Evolutionary conservation across 257 asterid genomes (phyloP), one percentile per base, ranked within the genome.

Genomic region (Solanum rostratum): DNA sequence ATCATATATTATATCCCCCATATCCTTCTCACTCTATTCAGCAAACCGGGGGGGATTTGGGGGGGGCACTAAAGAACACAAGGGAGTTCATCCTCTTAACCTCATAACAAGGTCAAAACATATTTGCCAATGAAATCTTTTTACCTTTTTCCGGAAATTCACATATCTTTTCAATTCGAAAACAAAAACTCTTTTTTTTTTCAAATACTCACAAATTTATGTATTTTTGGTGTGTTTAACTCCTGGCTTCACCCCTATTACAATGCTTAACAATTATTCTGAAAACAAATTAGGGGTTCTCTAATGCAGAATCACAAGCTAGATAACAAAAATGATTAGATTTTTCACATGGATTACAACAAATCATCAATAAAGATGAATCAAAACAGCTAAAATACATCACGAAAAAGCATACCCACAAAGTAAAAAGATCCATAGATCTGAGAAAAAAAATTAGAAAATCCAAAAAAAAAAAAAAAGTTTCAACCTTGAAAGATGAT

Each of bases 401-500:
- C 27, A 68, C 39, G 52, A 70, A 39, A 39, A 70, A 19, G 29
- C 79, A 69, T 10, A 69, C 18, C 78, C 78, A 69, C 46, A 69
- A 69, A 37, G 50, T 12, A 37, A 69, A 68, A 71, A 73, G 29
- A 33, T 18, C 29, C 46, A 41, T 37, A 89, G 87, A 84, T 84
- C 90, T 68, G 83, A 55, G 80, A 4, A 59, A 22, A 22, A 41
- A 41, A 41, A 1, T 7, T 7, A 7, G 45, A 41, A 41, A 41
- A 41, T 41, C 39, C 39, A 19, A 55, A 19, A 79, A 84, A 43
- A 62, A n/a, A 3, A 14, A 15, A 33, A 73, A 49, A 24, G 5
- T 50, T 15, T 29, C 39, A 39, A 90, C 87, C 91, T 84, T 87
- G 29, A 83, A 86, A 52, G 79, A 37, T 66, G 74, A 24, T 6